These are phyloP conservation scores for Platismatia glauca DNA, from an alignment of 495 filamentous ascomycete genomes.

Conservation along the genomic window DNA sequence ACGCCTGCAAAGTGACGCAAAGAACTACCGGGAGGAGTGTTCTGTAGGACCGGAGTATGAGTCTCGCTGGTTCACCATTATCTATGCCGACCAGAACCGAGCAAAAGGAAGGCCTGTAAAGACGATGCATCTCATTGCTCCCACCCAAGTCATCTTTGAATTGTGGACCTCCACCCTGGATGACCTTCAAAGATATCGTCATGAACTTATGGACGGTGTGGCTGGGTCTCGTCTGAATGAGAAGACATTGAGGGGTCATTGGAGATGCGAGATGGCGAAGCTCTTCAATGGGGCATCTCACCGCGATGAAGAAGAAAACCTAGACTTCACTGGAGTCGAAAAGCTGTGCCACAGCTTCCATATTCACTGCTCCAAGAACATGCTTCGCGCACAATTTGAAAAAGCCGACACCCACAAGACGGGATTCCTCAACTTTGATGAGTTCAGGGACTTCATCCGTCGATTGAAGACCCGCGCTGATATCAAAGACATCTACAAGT, in stretches of 20 bases:
- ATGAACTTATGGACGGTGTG: constrained; percentile 79
- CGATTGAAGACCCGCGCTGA: constrained; percentile 78
- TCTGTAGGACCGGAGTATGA: constrained; percentile 53
- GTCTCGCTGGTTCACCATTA: constrained; percentile 75
- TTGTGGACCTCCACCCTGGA: constrained; percentile 78
- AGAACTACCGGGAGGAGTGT: constrained; percentile 81
- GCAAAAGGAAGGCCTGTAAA: constrained; percentile 61
- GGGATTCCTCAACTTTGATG: constrained; percentile 58
- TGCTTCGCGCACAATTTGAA: constrained; percentile 66
- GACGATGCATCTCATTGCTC: constrained; percentile 76
- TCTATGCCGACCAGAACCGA: constrained; percentile 62
- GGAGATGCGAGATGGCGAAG: constrained; percentile 76
- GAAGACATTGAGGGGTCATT: constrained; percentile 67
- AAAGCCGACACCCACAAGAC: constrained; percentile 55
- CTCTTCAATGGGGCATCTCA: constrained; percentile 48
- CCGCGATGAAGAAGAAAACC: constrained; percentile 52
- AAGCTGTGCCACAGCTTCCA: constrained; percentile 78
- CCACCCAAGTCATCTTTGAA: constrained; percentile 54
- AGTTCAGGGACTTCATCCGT: constrained; percentile 75
- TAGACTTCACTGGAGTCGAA: constrained; percentile 69
- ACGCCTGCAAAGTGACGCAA: constrained; percentile 71
- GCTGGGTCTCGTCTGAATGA: constrained; percentile 66
- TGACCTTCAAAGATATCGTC: constrained; percentile 67
- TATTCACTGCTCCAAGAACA: constrained; percentile 71
- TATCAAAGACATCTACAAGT: constrained; percentile 58